Evolutionary conservation across 176 grass and related monocot species (phyloP), one percentile per base, ranked within the genome.

Genomic region (Typha latifolia): DNA sequence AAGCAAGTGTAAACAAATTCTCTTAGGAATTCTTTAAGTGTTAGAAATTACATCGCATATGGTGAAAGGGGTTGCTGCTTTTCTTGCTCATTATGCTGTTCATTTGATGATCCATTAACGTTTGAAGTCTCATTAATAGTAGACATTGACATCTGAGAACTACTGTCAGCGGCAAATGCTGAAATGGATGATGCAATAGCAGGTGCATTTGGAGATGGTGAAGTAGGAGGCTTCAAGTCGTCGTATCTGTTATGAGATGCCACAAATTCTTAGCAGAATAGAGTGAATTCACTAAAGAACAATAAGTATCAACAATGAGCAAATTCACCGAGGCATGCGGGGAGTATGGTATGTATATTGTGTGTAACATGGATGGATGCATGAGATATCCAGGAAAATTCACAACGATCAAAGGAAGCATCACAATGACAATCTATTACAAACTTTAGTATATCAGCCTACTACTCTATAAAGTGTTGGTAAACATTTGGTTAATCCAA

Each of bases 181-280:
- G 80, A 72, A 59, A 64, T 47, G 21, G 67, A 70, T 56, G 27
- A 29, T 3, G 27, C 3, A 2, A 14, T 63, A 29, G 62, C 34
- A 43, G 59, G 75, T 64, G 56, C 51, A 69, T 48, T 73, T 62
- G 74, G 69, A 49, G 75, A 79, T 47, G 82, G 76, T 29, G 77
- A 79, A 11, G 68, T 75, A 69, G 82, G 77, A 66, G 82, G 77
- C 69, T 84, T 84, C 66, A 84, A 49, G 67, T 76, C 77, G 32
- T 71, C 77, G 57, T 80, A 80, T 43, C 77, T 85, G 61, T 62
- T 47, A 24, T 62, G 56, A 52, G 34, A 43, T 43, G 47, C 32
- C 66, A 34, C 32, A 26, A 4, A 61, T 27, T 32, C 20, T 26
- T 56, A 63, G 49, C 14, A 32, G 21, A 47, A 26, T 57, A 31